Percentiles rank a stretch among this genome's conserved stretches.
phyloP scores from a whole-genome alignment of 257 asterid genomes.

The Solanum infundibuliforme region DNA sequence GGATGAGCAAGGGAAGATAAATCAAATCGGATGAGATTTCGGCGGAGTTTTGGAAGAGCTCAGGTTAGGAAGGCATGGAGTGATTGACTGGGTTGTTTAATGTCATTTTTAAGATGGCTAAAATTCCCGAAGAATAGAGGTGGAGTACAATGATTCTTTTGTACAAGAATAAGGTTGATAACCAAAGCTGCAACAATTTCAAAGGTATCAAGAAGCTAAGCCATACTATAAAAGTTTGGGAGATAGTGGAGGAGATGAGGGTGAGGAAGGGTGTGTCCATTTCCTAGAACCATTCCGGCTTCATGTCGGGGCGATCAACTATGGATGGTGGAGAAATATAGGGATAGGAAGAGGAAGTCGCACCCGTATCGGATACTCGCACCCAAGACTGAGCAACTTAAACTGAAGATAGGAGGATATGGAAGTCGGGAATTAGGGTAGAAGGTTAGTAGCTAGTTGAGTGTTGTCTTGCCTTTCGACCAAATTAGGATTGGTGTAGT shows the following conservation, averaged over 20 bases:
- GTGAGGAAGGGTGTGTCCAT: background rate
- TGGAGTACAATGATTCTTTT: background rate
- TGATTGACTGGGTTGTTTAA: background rate
- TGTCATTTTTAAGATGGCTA: background rate
- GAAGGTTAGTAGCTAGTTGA: background rate
- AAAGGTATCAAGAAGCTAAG: background rate
- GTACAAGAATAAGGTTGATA: background rate
- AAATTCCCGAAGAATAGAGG: background rate
- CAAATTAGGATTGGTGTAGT: background rate
- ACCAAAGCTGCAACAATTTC: background rate
- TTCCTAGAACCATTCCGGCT: background rate
- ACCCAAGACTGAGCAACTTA: background rate
- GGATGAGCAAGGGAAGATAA: background rate
- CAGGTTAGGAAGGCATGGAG: background rate
- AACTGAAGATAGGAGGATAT: background rate
- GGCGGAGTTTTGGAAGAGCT: background rate
- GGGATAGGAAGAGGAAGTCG: background rate
- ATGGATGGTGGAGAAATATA: background rate
- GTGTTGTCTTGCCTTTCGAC: background rate
- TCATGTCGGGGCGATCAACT: background rate
- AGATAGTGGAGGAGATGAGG: background rate
- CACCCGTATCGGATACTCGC: background rate
- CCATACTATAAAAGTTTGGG: background rate
- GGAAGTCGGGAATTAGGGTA: background rate
- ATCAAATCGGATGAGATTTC: background rate